Conservation (phyloP, 805 yeast species). For the Cyberlindnera mrakii region DNA sequence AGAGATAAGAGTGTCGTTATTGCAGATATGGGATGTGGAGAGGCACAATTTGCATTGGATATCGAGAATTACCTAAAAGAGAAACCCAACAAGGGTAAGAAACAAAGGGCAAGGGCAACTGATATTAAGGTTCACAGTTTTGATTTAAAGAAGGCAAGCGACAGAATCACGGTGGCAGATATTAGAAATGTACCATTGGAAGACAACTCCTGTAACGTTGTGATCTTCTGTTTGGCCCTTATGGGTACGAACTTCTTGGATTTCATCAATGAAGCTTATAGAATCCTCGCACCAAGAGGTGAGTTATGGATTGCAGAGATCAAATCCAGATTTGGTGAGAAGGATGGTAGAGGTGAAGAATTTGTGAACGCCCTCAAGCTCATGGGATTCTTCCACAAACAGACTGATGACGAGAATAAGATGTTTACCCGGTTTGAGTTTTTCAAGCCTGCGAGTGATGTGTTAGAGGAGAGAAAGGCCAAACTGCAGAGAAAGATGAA, state of each 20-base stretch:
- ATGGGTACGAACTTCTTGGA: constrained; percentile 98
- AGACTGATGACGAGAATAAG: constrained; percentile 79
- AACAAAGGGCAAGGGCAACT: constrained; percentile 34
- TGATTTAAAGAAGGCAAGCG: constrained; percentile 85
- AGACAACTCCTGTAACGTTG: constrained; percentile 76
- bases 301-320: constrained; percentile 98
- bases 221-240: constrained; percentile 87
- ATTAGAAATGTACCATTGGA: constrained; percentile 82
- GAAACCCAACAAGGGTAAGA: constrained; percentile 26
- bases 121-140: constrained; percentile 75
- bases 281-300: constrained; percentile 85
- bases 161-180: constrained; percentile 93
- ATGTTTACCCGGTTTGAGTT: constrained; percentile 96
- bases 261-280: constrained; percentile 82
- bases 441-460: constrained; percentile 74
- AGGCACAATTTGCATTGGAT: constrained; percentile 78
- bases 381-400: constrained; percentile 81
- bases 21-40: constrained; percentile 99
- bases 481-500: constrained; percentile 56
- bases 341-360: constrained; percentile 67
- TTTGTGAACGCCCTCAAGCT: constrained; percentile 74
- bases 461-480: constrained; percentile 54
- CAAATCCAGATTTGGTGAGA: constrained; percentile 82
- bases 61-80: constrained; percentile 43
- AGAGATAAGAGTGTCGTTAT: constrained; percentile 54